Conservation (phyloP, 2,329 filamentous ascomycete species). For the Ambrosiella beaveri region DNA sequence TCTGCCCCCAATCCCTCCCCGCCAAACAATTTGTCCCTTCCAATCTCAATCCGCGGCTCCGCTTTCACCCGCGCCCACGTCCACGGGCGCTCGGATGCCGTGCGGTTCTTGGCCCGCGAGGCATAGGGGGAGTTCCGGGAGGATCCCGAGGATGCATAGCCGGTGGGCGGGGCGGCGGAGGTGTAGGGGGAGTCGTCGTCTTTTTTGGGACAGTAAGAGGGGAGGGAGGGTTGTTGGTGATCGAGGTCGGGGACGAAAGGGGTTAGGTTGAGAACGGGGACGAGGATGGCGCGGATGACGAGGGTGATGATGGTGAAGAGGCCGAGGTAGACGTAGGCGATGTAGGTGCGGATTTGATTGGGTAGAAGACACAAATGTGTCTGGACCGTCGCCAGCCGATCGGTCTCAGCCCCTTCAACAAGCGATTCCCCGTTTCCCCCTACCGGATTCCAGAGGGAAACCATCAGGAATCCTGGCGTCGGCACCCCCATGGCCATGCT, state of each 20-base stretch:
- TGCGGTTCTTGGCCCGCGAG: slow-evolving; percentile 16
- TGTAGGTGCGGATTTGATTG: slow-evolving; percentile 70
- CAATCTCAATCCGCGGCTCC: slow-evolving; percentile 37
- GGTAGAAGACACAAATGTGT: slow-evolving; percentile 83
- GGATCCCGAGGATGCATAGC: slow-evolving; percentile 15
- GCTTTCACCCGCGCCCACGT: slow-evolving; percentile 29
- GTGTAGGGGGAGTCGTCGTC: slow-evolving; percentile 23
- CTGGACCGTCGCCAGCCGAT: slow-evolving; percentile 48
- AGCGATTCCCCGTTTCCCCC: slow-evolving; percentile 23
- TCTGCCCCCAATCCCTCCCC: slow-evolving; percentile 5
- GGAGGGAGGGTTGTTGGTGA: slow-evolving; percentile 19
- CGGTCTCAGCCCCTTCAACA: slow-evolving; percentile 10
- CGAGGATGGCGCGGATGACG: slow-evolving; percentile 36
- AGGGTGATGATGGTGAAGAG: slow-evolving; percentile 34
- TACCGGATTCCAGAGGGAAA: slow-evolving; percentile 85
- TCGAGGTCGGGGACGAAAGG: slow-evolving; percentile 31
- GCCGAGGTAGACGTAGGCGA: slow-evolving; percentile 54
- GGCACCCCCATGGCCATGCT: slow-evolving; percentile 94
- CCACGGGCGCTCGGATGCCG: not conserved
- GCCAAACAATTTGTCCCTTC: slow-evolving; percentile 27
- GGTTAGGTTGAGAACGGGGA: slow-evolving; percentile 35
- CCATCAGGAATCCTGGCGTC: slow-evolving; percentile 69
- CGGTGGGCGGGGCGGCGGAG: slow-evolving; percentile 19
- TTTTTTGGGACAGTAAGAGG: slow-evolving; percentile 38
- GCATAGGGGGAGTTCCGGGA: slow-evolving; percentile 14